Evolutionary conservation across 2,329 filamentous ascomycete species (phyloP), one percentile per base, ranked within the genome.

Genomic region (Phoma sp.): DNA sequence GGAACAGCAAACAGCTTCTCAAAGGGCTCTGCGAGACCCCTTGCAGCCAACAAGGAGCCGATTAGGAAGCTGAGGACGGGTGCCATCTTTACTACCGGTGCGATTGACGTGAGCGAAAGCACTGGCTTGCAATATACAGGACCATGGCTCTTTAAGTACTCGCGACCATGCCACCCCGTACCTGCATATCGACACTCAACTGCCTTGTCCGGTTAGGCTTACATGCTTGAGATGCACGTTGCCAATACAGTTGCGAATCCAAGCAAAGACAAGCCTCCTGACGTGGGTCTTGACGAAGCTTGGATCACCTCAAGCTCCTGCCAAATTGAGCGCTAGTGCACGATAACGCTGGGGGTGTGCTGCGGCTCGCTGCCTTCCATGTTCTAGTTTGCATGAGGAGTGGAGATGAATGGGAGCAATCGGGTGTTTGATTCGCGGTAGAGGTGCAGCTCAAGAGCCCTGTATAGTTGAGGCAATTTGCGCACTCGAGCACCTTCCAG

Each of bases 1-100:
- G 66, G 66, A 45, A 64, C 53, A 21, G 42, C 42, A 23, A 61
- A 57, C 1, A 68, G 59, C 60, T 65, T 67, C 49, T 68, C 66
- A 23, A 68, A 68, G 7, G 64, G 64, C 47, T 67, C 58, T 18
- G 65, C 65, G 40, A 68, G 57, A 28, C 53, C 57, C 21, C 47
- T 50, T 20, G 58, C 56, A 18, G 64, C 62, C 61, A 68, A 49
- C 46, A 68, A 46, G 21, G 64, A 67, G 56, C 61, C 57, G 34
- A 66, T 58, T 33, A 68, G 42, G 58, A 67, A 58, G 20, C 61
- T 56, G 26, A 65, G 57, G 30, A 67, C 47, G 25, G 62, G 64
- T 48, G 64, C 61, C 64, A 67, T 67, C 17, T 55, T 42, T 57
- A 46, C 55, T 42, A 49, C 56, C 25, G 40, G 46, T 32, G 34